phyloP scores from a whole-genome alignment of 768 basidiomycete species.

The Coprinopsis cinerea region DNA sequence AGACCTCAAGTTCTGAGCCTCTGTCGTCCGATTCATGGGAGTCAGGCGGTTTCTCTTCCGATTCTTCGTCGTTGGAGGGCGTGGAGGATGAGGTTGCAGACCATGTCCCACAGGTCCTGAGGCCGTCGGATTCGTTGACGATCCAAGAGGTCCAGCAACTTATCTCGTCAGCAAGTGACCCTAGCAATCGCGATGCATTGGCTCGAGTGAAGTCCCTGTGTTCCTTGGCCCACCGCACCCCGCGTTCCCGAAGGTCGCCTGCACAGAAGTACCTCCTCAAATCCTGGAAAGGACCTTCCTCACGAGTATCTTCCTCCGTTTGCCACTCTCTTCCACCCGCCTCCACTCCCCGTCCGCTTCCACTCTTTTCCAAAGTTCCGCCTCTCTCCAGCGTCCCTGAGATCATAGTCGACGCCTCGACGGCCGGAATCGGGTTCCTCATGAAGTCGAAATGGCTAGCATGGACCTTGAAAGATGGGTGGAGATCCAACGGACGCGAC shows the following conservation, averaged over 20 bases:
- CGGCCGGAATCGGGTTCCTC: slow-evolving; percentile 37
- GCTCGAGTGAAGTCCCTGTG: slow-evolving; percentile 14
- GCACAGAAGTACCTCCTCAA: slow-evolving; percentile 19
- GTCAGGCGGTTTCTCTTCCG: background rate
- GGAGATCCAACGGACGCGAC: slow-evolving; percentile 22
- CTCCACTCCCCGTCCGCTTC: background rate
- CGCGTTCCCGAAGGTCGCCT: slow-evolving; percentile 10
- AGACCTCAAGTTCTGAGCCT: background rate
- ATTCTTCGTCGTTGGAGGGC: slow-evolving; percentile 4
- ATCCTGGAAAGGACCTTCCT: slow-evolving; percentile 12
- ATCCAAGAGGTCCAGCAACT: background rate
- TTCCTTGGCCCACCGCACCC: slow-evolving; percentile 17
- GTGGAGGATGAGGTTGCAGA: background rate
- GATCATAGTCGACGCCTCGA: slow-evolving; percentile 37
- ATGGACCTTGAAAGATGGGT: slow-evolving; percentile 30
- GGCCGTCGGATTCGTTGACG: background rate
- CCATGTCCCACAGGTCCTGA: background rate
- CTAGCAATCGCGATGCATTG: background rate
- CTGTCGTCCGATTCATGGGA: slow-evolving; percentile 4
- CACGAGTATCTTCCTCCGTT: background rate
- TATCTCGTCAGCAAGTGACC: background rate
- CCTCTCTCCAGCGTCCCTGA: slow-evolving; percentile 10
- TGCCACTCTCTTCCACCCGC: background rate
- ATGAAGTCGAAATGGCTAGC: slow-evolving; percentile 30
- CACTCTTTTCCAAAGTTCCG: background rate